phyloP scores from a whole-genome alignment of 805 yeast species.

The Kluyveromyces lactis region DNA sequence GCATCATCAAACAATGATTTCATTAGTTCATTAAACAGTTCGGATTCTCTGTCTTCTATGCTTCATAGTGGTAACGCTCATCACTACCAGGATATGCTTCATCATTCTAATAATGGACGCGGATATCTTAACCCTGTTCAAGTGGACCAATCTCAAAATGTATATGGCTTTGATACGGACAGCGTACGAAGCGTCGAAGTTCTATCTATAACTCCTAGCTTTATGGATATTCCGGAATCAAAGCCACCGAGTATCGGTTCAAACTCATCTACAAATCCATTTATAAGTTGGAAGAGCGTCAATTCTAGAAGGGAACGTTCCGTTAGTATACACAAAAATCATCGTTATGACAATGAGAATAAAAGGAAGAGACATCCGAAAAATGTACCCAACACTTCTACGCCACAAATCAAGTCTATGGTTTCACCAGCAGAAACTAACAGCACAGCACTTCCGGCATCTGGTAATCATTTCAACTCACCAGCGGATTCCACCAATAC shows the following conservation, averaged over 20 bases:
- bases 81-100: constrained; percentile 15
- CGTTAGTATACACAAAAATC: constrained; percentile 9
- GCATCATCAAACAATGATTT: not conserved
- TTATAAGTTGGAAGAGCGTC: constrained; percentile 3
- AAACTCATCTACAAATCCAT: constrained; percentile 1
- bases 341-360: constrained; percentile 7
- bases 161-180: constrained; percentile 11
- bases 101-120: constrained; percentile 7
- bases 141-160: not conserved
- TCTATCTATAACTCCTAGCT: constrained; percentile 33
- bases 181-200: constrained; percentile 31
- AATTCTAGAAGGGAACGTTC: constrained; percentile 7
- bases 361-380: constrained; percentile 1
- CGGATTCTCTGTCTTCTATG: constrained; percentile 7
- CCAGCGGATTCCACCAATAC: constrained; percentile 3
- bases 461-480: not conserved
- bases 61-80: constrained; percentile 7
- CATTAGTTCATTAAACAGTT: constrained; percentile 5
- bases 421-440: constrained; percentile 1
- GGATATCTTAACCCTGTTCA: not conserved
- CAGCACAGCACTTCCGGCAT: not conserved
- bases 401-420: constrained; percentile 1
- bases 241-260: constrained; percentile 6
- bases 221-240: constrained; percentile 31
- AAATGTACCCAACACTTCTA: not conserved